Conservation (phyloP, 495 filamentous ascomycete species). For the Letharia lupina region DNA sequence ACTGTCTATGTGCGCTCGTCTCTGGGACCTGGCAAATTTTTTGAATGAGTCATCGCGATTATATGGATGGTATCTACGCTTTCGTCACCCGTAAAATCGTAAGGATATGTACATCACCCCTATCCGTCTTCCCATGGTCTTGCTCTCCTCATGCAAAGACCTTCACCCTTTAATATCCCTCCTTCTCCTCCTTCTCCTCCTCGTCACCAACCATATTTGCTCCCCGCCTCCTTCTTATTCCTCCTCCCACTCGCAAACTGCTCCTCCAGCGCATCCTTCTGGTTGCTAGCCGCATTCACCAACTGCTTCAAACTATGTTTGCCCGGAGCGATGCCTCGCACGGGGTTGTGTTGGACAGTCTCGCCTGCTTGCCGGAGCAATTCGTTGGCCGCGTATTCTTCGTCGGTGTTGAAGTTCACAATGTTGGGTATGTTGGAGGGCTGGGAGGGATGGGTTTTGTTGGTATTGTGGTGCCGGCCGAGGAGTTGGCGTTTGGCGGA, state of each 20-base stretch:
- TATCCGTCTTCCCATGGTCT: not conserved
- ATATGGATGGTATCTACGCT: not conserved
- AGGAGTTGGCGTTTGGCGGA: constrained; percentile 73
- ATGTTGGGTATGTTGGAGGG: constrained; percentile 38
- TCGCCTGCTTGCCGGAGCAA: constrained; percentile 58
- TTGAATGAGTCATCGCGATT: not conserved
- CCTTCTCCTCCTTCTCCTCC: not conserved
- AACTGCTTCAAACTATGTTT: constrained; percentile 84
- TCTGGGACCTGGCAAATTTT: not conserved
- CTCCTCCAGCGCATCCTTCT: constrained; percentile 80
- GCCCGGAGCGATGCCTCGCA: constrained; percentile 74
- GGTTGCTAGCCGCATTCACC: constrained; percentile 67
- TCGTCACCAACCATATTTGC: constrained; percentile 70
- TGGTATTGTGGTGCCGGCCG: constrained; percentile 43
- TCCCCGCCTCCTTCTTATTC: constrained; percentile 70
- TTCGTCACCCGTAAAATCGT: not conserved
- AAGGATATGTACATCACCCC: not conserved
- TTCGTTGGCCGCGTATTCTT: constrained; percentile 72
- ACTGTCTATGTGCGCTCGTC: no score
- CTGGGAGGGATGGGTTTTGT: constrained; percentile 26
- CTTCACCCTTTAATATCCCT: not conserved
- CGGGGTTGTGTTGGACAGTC: constrained; percentile 64
- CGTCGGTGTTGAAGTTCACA: constrained; percentile 75
- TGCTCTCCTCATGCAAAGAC: not conserved
- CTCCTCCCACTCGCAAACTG: constrained; percentile 68